Base-by-base conservation (phyloP, 2,329 filamentous ascomycete species). In the Hypoxylon sp. region DNA sequence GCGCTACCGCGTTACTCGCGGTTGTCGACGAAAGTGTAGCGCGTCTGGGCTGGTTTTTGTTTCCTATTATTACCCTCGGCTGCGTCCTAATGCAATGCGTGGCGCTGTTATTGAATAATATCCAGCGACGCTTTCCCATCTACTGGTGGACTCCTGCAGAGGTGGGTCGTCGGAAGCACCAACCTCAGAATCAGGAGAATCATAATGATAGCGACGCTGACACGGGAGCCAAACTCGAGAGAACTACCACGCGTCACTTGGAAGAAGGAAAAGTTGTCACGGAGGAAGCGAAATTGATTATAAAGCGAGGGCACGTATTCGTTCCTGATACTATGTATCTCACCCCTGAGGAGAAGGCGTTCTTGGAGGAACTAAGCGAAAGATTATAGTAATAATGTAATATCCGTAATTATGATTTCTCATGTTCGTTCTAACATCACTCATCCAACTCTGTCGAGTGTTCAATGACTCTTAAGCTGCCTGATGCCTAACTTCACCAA, bases 1-100 rank as follows among this genome's bases (percentile, higher is more conserved):
- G 92, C 3, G 91, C 92, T 8, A 94, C 91, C 0, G 91, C 91
- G 0, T 80, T 94, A 1, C 80, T 94, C 26, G 90, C 91, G 0
- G 89, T 91, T 0, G 83, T 89, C 0, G 87, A 90, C 64, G 80
- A 84, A 1, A 80, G 82, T 1, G 81, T 89, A 1, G 81, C 84
- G 9, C 72, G 74, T 0, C 78, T 94, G 10, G 91, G 91, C n/a
- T 94, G 92, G 92, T 88, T 85, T 66, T 79, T 93, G 11, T 76
- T 94, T 5, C 87, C 89, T 0, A 80, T 92, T 5, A 84, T 93
- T 17, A 59, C 91, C 39, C 80, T 94, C 22, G 88, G 87, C 3
- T 86, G 84, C 52, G 76, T 78, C 0, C 77, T 94, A 52, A 91
- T 94, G 86, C 79, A 92, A 31, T 80, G 72, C 1, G 84, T 87